Conservation (phyloP, 2,329 filamentous ascomycete genomes). For the Blastomyces percursus region DNA sequence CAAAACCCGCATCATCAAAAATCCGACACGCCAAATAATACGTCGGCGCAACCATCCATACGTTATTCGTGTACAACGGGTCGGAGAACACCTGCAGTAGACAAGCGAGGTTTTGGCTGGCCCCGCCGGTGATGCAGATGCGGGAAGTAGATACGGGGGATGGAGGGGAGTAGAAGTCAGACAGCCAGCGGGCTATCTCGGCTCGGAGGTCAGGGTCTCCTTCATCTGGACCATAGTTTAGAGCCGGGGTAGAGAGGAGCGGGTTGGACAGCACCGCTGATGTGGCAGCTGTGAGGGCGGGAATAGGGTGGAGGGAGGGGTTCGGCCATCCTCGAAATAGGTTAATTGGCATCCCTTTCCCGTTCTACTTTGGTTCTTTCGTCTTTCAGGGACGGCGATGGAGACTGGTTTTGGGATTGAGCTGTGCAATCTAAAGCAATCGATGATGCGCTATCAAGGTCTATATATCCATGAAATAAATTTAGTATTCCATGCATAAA, state of each 20-base stretch:
- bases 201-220: conserved; percentile 59
- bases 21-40: conserved; percentile 81
- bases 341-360: conserved; percentile 24
- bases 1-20: conserved; percentile 70
- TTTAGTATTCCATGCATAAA: no score
- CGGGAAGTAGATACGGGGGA: neutral
- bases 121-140: conserved; percentile 68
- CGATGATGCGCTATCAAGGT: neutral
- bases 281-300: conserved; percentile 51
- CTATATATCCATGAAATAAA: no score
- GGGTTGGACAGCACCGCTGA: conserved; percentile 51
- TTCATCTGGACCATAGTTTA: conserved; percentile 69
- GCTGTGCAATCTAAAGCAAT: neutral
- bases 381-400: neutral
- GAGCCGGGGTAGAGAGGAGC: conserved; percentile 48
- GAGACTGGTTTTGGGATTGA: neutral
- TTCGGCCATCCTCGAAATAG: conserved; percentile 40
- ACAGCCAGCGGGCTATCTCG: conserved; percentile 25
- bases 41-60: conserved; percentile 73
- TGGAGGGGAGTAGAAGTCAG: conserved; percentile 19
- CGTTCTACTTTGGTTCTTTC: neutral
- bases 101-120: conserved; percentile 69
- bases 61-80: conserved; percentile 57
- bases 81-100: conserved; percentile 73
- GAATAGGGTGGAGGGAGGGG: conserved; percentile 52